Evolutionary conservation across 192 early-diverging fungal species (phyloP).

Genomic region (Entomortierella lignicola): DNA sequence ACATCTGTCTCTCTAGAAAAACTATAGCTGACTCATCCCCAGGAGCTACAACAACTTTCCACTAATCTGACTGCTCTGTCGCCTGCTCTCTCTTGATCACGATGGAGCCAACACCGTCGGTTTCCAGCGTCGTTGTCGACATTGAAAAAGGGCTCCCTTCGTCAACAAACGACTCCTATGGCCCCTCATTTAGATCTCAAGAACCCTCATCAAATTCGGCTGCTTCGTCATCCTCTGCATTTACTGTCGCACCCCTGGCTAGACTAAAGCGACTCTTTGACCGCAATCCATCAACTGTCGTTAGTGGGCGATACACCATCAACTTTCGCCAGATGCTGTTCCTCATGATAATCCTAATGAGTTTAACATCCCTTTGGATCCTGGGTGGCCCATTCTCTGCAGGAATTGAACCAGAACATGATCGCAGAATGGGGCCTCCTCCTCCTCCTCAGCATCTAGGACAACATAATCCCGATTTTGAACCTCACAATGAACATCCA

Average conservation of each 20-base stretch:
- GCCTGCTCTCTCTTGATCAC: neutral
- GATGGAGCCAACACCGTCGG: conserved; percentile 13
- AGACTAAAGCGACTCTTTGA: conserved; percentile 34
- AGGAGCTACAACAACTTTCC: neutral
- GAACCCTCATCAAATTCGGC: conserved; percentile 7
- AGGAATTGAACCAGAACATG: neutral
- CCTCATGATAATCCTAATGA: conserved; percentile 26
- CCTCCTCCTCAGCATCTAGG: neutral
- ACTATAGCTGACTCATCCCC: neutral
- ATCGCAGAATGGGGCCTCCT: neutral
- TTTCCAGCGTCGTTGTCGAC: conserved; percentile 30
- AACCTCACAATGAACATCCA: neutral
- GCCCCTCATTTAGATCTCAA: neutral
- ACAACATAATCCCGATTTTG: neutral
- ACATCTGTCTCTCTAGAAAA: too few relatives aligned
- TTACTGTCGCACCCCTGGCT: conserved; percentile 21
- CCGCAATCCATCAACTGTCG: conserved; percentile 32
- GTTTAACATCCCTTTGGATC: conserved; percentile 26
- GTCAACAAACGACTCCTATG: neutral
- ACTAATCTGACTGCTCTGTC: neutral
- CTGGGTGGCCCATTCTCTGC: neutral
- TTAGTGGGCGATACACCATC: conserved; percentile 48
- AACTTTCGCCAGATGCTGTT: conserved; percentile 42
- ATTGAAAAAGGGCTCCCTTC: conserved; percentile 20
- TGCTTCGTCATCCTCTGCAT: neutral